Percentiles rank a stretch among this genome's conserved stretches.
Evolutionary conservation across 495 filamentous ascomycete genomes (phyloP).

Genomic region (Parathielavia appendiculata): DNA sequence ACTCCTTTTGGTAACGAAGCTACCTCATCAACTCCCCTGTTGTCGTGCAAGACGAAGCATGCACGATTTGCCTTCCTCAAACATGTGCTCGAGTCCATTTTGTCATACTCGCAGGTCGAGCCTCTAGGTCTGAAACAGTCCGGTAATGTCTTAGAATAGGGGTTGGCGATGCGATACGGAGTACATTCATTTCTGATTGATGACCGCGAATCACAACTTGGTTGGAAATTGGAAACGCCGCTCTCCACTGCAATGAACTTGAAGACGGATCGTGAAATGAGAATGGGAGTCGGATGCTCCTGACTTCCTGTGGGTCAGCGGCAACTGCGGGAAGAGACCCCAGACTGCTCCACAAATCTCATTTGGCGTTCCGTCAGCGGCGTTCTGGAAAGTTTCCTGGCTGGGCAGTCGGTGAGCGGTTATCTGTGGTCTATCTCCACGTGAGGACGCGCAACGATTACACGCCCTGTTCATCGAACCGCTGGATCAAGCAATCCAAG

Average conservation of each 20-base stretch:
- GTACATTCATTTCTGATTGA: not conserved
- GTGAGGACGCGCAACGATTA: constrained; percentile 15
- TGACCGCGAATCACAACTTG: not conserved
- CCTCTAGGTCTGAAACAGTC: not conserved
- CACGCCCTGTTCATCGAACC: not conserved
- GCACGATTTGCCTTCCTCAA: not conserved
- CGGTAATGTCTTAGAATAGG: not conserved
- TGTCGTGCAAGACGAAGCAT: not conserved
- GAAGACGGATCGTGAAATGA: not conserved
- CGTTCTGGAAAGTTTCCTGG: constrained; percentile 10
- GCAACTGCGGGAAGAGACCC: constrained; percentile 4
- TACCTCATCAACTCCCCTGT: not conserved
- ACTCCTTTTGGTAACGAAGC: constrained; percentile 7
- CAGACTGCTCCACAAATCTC: not conserved
- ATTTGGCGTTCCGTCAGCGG: constrained; percentile 9
- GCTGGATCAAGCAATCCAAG: not conserved
- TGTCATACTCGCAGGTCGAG: not conserved
- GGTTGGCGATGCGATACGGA: not conserved
- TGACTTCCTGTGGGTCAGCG: too few relatives aligned
- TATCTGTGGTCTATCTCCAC: constrained; percentile 14
- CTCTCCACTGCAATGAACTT: not conserved
- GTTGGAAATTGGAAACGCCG: not conserved
- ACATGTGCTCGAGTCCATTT: not conserved
- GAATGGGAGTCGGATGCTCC: not conserved
- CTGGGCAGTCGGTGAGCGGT: not conserved